Base-by-base conservation (phyloP, 2,329 filamentous ascomycete species). In the Samsoniella hepiali region DNA sequence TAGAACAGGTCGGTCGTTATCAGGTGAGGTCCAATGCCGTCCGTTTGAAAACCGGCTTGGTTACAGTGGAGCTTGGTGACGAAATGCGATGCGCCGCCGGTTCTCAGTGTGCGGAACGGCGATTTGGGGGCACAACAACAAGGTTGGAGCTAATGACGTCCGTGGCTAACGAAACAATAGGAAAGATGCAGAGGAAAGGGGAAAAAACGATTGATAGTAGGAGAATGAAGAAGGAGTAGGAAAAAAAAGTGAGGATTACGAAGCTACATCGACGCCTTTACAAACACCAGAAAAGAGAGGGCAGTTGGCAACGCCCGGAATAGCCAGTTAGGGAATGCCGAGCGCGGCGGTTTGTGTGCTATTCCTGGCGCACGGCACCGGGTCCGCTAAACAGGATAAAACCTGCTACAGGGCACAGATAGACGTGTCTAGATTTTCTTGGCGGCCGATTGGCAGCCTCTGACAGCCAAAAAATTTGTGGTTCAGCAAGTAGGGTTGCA, bases 1-100 rank as follows among this genome's bases (percentile, higher is more conserved):
- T 40, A 9, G 9, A 42, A 22, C 27, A 22, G 8, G 17, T 27
- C 57, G 47, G 45, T 22, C 31, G 45, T 40, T 51, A 29, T 50
- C 47, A 50, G 34, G 17, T 32, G 3, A 31, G 32, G 8, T 42
- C 32, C 38, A n/a, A 38, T 11, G 58, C 31, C n/a, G 49, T 44
- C 22, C 50, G 58, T 47, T 62, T 55, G 32, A 62, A 55, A 59
- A 59, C 36, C 22, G 38, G 53, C 53, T 50, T 62, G 59, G 51
- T 42, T 44, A 27, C 11, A 29, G 61, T 58, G 61, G 61, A 63
- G 61, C 54, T 57, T 50, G 45, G 54, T 63, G 61, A 55, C 54
- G 58, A 47, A 58, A 64, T 62, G 47, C 36, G 22, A 31, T 27
- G 36, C 13, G n/a, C 34, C 40, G 32, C n/a, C 31, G 31, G 11